Evolutionary conservation across 169 alveolate species (phyloP), one percentile per base, ranked within the genome.

Genomic region (Plasmodium ovale): DNA sequence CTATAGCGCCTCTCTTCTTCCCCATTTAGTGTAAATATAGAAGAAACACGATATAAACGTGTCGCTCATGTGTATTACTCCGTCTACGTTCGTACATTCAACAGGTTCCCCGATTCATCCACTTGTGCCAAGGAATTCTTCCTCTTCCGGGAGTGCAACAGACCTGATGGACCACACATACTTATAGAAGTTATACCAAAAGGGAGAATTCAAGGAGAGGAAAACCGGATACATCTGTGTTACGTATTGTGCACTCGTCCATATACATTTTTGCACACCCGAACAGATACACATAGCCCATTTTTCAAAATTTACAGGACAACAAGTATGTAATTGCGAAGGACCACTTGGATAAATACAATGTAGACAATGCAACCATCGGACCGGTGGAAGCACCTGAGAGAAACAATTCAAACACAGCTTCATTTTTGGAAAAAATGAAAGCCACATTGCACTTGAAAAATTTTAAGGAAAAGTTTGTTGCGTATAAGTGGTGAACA

Each of bases 111-210:
- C 0, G 94, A 92, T 60, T 44, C 94, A 42, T 71, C 90, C 16
- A 91, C 85, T 37, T 94, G 96, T 67, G 93, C 96, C 14, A 94
- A 92, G 87, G 95, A 94, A 85, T 94, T 94, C 69, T 56, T 94
- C 42, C 84, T 87, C 42, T 92, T 94, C 70, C 92, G 96, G 27
- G 96, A 94, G 56, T 94, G 96, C 73, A 87, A 94, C 72, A 73
- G 96, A 9, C 96, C 96, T 5, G 93, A 72, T 54, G 96, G 96
- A 29, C 92, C 94, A 14, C 95, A 94, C 68, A 94, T 94, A 44
- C 4, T 77, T 4, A 90, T 94, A 33, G 72, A 94, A 82, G 96
- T 94, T 25, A 9, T 87, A 49, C 54, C 23, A n/a, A 47, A 68
- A 39, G 47, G 25, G 29, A 47, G 21, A 37, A 25, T 39, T n/a